Evolutionary conservation across 139 green algal species (phyloP).

Genomic region (Dunaliella primolecta): DNA sequence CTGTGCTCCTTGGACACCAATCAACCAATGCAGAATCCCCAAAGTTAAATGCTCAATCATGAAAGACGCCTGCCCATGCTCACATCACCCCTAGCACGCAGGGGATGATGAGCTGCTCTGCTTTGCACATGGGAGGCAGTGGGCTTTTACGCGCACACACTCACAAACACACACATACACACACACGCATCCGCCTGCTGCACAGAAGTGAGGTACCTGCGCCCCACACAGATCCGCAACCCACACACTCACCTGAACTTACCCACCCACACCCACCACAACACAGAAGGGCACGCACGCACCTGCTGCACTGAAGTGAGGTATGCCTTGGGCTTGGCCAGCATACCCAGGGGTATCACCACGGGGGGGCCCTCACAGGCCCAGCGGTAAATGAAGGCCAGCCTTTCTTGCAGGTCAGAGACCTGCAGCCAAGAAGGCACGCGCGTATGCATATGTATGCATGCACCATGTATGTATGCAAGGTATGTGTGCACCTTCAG

Average conservation of each 20-base stretch:
- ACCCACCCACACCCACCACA: not conserved
- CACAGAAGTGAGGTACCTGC: not conserved
- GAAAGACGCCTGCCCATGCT: too few relatives aligned
- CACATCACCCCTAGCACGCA: too few relatives aligned
- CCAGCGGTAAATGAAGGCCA: conserved; percentile 42
- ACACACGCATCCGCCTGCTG: not conserved
- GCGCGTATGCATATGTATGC: too few relatives aligned
- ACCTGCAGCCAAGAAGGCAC: not conserved
- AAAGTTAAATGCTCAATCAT: too few relatives aligned
- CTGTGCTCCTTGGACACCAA: too few relatives aligned
- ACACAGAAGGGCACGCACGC: not conserved
- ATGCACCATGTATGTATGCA: too few relatives aligned
- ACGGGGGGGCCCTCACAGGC: conserved; percentile 34
- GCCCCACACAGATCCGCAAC: not conserved
- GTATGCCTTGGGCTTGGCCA: conserved; percentile 33
- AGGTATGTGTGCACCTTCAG: too few relatives aligned
- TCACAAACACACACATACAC: not conserved
- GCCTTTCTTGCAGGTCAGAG: conserved; percentile 21
- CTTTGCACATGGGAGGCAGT: too few relatives aligned
- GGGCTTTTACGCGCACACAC: too few relatives aligned
- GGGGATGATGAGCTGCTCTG: too few relatives aligned
- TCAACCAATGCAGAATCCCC: too few relatives aligned
- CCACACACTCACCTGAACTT: not conserved
- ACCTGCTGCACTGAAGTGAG: conserved; percentile 36
- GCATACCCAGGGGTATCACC: conserved; percentile 34